Percentiles rank a stretch among this genome's conserved stretches.
Evolutionary conservation across 768 basidiomycete genomes (phyloP).

Genomic region (Phanerochaete carnosa): DNA sequence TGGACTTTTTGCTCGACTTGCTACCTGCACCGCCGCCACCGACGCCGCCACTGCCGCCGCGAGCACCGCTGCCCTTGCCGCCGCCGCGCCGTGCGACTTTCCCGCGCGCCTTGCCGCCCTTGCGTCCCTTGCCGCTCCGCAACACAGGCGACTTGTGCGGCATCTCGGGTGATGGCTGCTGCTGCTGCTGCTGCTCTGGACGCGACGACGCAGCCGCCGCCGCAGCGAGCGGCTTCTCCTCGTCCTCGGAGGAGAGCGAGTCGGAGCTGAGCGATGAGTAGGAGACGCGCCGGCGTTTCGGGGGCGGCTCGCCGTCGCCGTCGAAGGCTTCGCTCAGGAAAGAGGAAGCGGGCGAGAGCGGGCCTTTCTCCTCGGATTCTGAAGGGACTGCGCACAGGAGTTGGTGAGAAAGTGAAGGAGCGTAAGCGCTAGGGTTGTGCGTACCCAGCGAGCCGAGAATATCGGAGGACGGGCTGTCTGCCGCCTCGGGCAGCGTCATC

Average conservation of each 20-base stretch:
- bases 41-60: neutral
- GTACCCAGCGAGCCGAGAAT: conserved; percentile 51
- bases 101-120: neutral
- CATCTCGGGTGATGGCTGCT: neutral
- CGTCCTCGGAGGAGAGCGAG: conserved; percentile 10
- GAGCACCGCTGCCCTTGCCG: conserved; percentile 8
- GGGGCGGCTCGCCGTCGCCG: conserved; percentile 19
- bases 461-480: conserved; percentile 45
- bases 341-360: conserved; percentile 31
- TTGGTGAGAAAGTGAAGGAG: no score
- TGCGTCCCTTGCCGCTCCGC: conserved; percentile 4
- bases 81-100: neutral
- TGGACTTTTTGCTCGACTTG: conserved; percentile 53
- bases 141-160: no score
- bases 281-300: conserved; percentile 26
- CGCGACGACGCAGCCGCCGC: conserved; percentile 5
- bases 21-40: no score
- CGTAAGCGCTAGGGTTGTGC: no score
- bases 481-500: conserved; percentile 41
- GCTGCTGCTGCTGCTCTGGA: no score
- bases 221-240: conserved; percentile 22
- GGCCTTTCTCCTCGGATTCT: conserved; percentile 24
- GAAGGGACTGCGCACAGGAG: conserved; percentile 24
- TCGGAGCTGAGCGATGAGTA: conserved; percentile 26
- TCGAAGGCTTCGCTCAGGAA: conserved; percentile 23